phyloP scores from a whole-genome alignment of 2,329 filamentous ascomycete genomes.

The Pseudogymnoascus sp. region DNA sequence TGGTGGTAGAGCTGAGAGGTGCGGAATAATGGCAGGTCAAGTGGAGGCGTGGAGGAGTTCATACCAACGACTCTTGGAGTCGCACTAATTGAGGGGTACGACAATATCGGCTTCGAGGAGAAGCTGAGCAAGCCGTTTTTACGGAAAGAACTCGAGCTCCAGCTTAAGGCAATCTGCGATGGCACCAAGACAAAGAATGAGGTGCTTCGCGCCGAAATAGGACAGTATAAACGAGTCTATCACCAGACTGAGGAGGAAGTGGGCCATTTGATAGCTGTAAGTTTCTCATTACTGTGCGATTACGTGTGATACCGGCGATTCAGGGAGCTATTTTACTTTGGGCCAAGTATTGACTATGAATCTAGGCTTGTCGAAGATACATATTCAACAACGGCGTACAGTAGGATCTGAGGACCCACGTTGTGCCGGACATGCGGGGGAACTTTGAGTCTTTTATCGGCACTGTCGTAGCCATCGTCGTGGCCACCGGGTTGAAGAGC shows the following conservation, averaged over 20 bases:
- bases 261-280: conserved; percentile 54
- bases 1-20: too few relatives aligned
- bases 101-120: conserved; percentile 85
- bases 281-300: conserved; percentile 27
- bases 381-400: background rate
- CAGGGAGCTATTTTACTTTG: background rate
- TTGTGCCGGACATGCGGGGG: background rate
- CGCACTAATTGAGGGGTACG: conserved; percentile 88
- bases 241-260: conserved; percentile 72
- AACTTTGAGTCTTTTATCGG: background rate
- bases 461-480: background rate
- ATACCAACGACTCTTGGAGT: conserved; percentile 88
- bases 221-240: conserved; percentile 83
- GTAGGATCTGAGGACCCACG: background rate
- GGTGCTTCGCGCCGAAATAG: conserved; percentile 75
- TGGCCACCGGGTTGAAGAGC: background rate
- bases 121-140: conserved; percentile 94
- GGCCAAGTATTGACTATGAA: background rate
- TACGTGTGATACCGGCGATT: background rate
- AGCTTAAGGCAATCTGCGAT: conserved; percentile 95
- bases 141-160: conserved; percentile 93
- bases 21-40: conserved; percentile 36
- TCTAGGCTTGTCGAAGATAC: conserved; percentile 7
- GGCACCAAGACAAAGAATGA: conserved; percentile 66
- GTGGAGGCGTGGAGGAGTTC: conserved; percentile 66